Evolutionary conservation across 352 stramenopile species (phyloP).

Genomic region (Phytophthora colocasiae): DNA sequence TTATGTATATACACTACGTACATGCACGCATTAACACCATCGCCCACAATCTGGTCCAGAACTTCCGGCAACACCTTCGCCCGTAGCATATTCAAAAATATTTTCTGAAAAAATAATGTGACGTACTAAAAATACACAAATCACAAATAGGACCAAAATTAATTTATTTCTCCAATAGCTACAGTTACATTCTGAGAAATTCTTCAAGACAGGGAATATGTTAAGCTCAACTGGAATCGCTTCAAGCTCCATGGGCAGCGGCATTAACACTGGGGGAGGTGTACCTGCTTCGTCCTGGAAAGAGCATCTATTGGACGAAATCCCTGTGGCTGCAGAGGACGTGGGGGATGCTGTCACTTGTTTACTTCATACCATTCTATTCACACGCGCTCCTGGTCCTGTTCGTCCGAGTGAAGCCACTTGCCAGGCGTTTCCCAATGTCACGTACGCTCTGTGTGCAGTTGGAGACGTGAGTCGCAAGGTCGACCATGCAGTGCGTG

Average conservation of each 20-base stretch:
- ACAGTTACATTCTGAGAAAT: conserved; percentile 20
- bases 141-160: too few relatives aligned
- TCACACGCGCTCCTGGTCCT: conserved; percentile 75
- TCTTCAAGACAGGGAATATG: conserved; percentile 10
- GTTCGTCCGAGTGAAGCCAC: conserved; percentile 79
- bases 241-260: conserved; percentile 10
- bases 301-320: conserved; percentile 72
- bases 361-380: conserved; percentile 84
- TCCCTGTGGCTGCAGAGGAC: conserved; percentile 62
- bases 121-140: neutral
- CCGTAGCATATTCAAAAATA: conserved; percentile 61
- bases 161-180: neutral
- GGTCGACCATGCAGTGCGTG: conserved; percentile 71
- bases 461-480: conserved; percentile 83
- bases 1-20: conserved; percentile 37
- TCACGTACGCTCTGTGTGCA: conserved; percentile 82
- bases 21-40: conserved; percentile 78
- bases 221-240: conserved; percentile 12
- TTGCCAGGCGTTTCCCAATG: conserved; percentile 75
- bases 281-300: conserved; percentile 41
- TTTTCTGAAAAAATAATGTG: conserved; percentile 5
- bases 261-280: neutral
- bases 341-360: conserved; percentile 71
- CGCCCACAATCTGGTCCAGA: conserved; percentile 80
- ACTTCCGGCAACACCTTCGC: conserved; percentile 83